Evolutionary conservation across 2,329 filamentous ascomycete genomes (phyloP).

Genomic region (Talaromyces funiculosus): DNA sequence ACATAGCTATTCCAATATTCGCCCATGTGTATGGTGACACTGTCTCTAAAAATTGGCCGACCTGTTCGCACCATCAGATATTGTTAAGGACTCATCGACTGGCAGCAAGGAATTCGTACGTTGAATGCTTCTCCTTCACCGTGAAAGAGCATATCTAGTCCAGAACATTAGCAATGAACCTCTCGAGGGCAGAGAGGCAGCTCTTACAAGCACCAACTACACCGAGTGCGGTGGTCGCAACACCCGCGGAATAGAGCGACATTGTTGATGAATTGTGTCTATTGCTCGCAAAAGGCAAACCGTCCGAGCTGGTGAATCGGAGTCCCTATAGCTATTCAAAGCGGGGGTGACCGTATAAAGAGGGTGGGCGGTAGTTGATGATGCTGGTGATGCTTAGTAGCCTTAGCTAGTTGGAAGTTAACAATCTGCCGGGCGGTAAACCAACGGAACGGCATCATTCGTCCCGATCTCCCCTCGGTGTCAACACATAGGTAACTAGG

Average conservation of each 20-base stretch:
- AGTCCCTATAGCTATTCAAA: neutral
- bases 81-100: neutral
- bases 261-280: constrained; percentile 44
- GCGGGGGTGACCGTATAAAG: constrained; percentile 1
- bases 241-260: constrained; percentile 70
- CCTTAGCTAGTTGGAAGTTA: neutral
- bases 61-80: constrained; percentile 43
- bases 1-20: constrained; percentile 80
- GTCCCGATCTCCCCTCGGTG: neutral
- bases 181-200: constrained; percentile 15
- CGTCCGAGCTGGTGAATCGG: neutral
- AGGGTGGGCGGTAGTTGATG: neutral
- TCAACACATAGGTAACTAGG: constrained; percentile 1
- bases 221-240: constrained; percentile 61
- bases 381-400: neutral
- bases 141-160: constrained; percentile 93
- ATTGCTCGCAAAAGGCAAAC: neutral
- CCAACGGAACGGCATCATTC: neutral
- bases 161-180: constrained; percentile 1
- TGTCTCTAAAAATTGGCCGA: constrained; percentile 89
- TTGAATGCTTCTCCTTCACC: constrained; percentile 95
- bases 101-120: constrained; percentile 47
- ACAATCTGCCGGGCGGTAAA: constrained; percentile 14
- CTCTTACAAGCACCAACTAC: constrained; percentile 73
- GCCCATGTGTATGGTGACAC: constrained; percentile 95